Evolutionary conservation across 2,329 filamentous ascomycete species (phyloP).

Genomic region (Cryphonectria naterciae): DNA sequence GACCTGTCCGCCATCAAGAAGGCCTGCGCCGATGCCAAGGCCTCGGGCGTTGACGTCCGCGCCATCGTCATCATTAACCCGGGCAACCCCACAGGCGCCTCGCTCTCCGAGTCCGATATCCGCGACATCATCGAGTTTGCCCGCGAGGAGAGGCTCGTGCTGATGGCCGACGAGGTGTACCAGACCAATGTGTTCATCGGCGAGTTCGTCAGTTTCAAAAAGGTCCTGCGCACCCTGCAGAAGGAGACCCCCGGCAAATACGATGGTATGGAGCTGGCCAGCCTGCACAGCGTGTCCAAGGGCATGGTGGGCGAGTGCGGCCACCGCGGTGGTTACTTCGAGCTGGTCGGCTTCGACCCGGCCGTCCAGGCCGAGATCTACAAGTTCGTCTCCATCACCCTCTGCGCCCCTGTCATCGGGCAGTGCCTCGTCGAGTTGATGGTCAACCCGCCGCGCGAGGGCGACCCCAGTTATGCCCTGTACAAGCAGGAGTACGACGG

Average conservation of each 20-base stretch:
- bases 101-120: slow-evolving; percentile 77
- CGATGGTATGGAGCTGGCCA: slow-evolving; percentile 85
- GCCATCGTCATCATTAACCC: slow-evolving; percentile 98
- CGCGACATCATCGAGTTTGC: slow-evolving; percentile 86
- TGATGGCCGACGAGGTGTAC: slow-evolving; percentile 97
- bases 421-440: slow-evolving; percentile 97
- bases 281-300: slow-evolving; percentile 92
- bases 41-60: slow-evolving; percentile 81
- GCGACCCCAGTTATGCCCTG: slow-evolving; percentile 80
- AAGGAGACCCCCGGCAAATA: slow-evolving; percentile 74
- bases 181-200: slow-evolving; percentile 98
- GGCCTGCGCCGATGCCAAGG: slow-evolving; percentile 74
- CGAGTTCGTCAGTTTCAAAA: slow-evolving; percentile 95
- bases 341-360: slow-evolving; percentile 86
- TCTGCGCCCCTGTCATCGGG: slow-evolving; percentile 92
- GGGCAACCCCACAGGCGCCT: slow-evolving; percentile 94
- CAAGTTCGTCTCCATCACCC: slow-evolving; percentile 97
- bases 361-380: slow-evolving; percentile 92
- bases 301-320: slow-evolving; percentile 99
- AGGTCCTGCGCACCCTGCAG: slow-evolving; percentile 80
- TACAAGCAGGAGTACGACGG: slow-evolving; percentile 84
- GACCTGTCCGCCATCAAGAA: slow-evolving; percentile 77
- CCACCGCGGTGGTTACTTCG: slow-evolving; percentile 96
- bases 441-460: slow-evolving; percentile 89
- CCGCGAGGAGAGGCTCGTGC: slow-evolving; percentile 79